Conservation (phyloP, 2,329 filamentous ascomycete species). For the Aureobasidium musti region DNA sequence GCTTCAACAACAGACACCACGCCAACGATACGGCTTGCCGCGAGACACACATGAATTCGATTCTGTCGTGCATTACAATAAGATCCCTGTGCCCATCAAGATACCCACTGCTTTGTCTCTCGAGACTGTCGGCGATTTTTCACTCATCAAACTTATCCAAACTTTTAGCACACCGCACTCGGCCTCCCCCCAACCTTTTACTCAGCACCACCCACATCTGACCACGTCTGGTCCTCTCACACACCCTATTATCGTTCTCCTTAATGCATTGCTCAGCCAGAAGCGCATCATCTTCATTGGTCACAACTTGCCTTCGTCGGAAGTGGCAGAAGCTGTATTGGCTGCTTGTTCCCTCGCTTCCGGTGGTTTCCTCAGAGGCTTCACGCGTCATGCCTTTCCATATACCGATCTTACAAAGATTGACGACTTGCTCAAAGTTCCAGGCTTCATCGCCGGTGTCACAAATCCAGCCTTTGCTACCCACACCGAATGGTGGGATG, state of each 20-base stretch:
- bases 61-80: conserved; percentile 92
- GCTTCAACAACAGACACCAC: conserved; percentile 32
- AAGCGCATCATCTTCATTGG: conserved; percentile 96
- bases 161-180: conserved; percentile 83
- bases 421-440: conserved; percentile 91
- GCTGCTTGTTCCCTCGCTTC: conserved; percentile 94
- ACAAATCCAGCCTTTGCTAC: conserved; percentile 96
- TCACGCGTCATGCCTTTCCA: conserved; percentile 93
- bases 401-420: conserved; percentile 98
- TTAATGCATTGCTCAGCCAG: conserved; percentile 92
- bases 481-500: conserved; percentile 97
- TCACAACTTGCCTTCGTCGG: conserved; percentile 90
- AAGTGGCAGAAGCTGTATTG: conserved; percentile 96
- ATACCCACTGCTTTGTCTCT: conserved; percentile 90
- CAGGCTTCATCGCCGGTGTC: conserved; percentile 95
- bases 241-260: conserved; percentile 90
- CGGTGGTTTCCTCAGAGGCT: conserved; percentile 87
- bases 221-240: conserved; percentile 88
- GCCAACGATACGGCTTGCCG: conserved; percentile 68
- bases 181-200: conserved; percentile 81
- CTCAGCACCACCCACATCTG: conserved; percentile 77
- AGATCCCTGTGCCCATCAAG: conserved; percentile 95
- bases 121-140: conserved; percentile 97
- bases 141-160: conserved; percentile 93
- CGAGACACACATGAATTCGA: conserved; percentile 98